Conservation (phyloP, 23 red algal genomes). For the Pyropia yezoensis region DNA sequence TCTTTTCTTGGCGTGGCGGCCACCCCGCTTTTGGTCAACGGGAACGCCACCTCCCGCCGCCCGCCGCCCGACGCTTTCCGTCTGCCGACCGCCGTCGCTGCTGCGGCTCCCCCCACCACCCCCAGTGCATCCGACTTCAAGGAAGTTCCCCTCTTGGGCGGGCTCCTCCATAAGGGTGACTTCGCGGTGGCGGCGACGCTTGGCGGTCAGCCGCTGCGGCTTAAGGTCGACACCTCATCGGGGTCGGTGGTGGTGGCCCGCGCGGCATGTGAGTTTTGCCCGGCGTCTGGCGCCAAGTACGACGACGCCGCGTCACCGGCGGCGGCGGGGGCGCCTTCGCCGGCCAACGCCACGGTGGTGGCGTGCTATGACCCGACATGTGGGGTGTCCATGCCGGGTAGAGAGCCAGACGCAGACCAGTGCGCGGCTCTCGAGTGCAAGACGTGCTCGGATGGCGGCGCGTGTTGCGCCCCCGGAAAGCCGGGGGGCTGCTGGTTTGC, state of each 20-base stretch:
- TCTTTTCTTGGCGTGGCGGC: too few relatives aligned
- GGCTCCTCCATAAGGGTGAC: conserved; percentile 37
- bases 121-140: too few relatives aligned
- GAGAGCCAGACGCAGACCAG: background rate
- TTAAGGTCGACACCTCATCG: conserved; percentile 29
- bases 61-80: too few relatives aligned
- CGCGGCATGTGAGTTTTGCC: conserved; percentile 34
- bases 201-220: conserved; percentile 31
- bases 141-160: conserved; percentile 26
- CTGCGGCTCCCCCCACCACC: too few relatives aligned
- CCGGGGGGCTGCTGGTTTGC: background rate
- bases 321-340: background rate
- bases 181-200: conserved; percentile 38
- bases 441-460: conserved; percentile 14
- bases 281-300: conserved; percentile 29
- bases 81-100: too few relatives aligned
- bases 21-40: too few relatives aligned
- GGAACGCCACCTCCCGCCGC: too few relatives aligned
- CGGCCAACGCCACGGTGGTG: conserved; percentile 1
- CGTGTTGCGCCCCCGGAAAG: conserved; percentile 18
- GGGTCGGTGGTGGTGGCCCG: conserved; percentile 28
- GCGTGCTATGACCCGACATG: conserved; percentile 19
- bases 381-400: background rate
- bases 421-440: conserved; percentile 28
- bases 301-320: conserved; percentile 20